These are phyloP conservation scores for Anthoceros angustus DNA, from an alignment of 225 moss, liverwort and hornwort genomes.

Conservation along the genomic window DNA sequence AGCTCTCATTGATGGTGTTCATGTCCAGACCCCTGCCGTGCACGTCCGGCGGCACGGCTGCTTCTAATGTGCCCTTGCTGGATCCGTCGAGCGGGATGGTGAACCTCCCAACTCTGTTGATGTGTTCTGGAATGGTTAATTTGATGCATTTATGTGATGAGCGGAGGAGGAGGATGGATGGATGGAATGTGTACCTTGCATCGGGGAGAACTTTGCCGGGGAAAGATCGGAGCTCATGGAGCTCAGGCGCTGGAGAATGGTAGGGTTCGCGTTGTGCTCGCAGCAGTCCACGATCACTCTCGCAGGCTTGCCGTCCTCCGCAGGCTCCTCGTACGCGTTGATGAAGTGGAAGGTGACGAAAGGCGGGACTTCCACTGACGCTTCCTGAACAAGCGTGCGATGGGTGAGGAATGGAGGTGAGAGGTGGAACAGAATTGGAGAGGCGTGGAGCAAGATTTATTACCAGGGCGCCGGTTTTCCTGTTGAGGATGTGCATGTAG, in stretches of 20 bases:
- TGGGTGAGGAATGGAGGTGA: neutral
- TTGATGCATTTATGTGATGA: neutral
- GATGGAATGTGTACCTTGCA: slow-evolving; percentile 13
- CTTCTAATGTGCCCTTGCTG: slow-evolving; percentile 14
- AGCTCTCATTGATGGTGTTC: slow-evolving; percentile 23
- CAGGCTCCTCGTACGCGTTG: slow-evolving; percentile 22
- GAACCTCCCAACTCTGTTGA: slow-evolving; percentile 21
- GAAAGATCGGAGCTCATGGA: slow-evolving; percentile 14
- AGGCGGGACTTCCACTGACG: slow-evolving; percentile 18
- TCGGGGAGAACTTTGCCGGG: slow-evolving; percentile 19
- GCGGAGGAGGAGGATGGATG: neutral
- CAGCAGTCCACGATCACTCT: slow-evolving; percentile 20
- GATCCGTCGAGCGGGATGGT: slow-evolving; percentile 20
- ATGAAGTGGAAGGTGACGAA: slow-evolving; percentile 29
- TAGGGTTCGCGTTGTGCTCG: slow-evolving; percentile 25
- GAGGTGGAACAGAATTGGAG: neutral
- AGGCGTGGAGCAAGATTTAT: neutral
- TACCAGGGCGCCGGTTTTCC: slow-evolving; percentile 19
- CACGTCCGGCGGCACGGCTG: slow-evolving; percentile 14
- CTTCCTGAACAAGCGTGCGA: slow-evolving; percentile 9
- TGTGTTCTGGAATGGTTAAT: neutral
- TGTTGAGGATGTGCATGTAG: slow-evolving; percentile 23
- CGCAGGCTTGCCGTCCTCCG: slow-evolving; percentile 14
- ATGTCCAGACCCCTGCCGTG: slow-evolving; percentile 27
- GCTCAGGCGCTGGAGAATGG: slow-evolving; percentile 20